Evolutionary conservation across 345 rosid genomes (phyloP), one percentile per base, ranked within the genome.

Genomic region (Pistacia vera): DNA sequence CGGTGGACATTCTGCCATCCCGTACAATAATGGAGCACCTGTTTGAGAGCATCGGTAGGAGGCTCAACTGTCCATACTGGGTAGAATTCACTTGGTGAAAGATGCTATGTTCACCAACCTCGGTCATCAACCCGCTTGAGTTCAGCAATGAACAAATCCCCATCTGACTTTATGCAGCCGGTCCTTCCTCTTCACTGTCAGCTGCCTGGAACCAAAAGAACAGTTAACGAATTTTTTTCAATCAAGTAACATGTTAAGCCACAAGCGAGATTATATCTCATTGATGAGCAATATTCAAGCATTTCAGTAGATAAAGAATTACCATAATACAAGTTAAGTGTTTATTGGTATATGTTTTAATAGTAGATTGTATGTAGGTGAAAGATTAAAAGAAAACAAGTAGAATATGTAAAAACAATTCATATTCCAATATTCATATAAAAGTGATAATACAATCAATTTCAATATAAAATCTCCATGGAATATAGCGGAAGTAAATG

Each of bases 91-190:
- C 85, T 84, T 4, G 97, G 81, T 88, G 89, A 82, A 96, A 92
- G 81, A 81, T 67, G 74, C 73, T 79, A 48, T 68, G 74, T 55
- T 77, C 86, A 51, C 46, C 78, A 7, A 11, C 73, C 17, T 66
- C 83, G 0, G 78, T 68, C 90, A 81, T 78, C 72, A 91, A 77
- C 66, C 95, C 94, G 91, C 64, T 78, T 92, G 87, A 56, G 96
- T 88, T 77, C n/a, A n/a, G n/a, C n/a, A n/a, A n/a, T n/a, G n/a
- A n/a, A n/a, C 82, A 52, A 64, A 85, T 97, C 98, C 63, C 94
- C 97, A 81, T 92, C 97, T 1, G 97, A 97, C 78, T 71, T 87
- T 82, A 94, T 84, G 83, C 73, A 77, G 49, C 97, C 98, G 20
- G 81, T 79, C 57, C 70, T 75, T 13, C 81, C 74, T 77, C 82